phyloP scores from a whole-genome alignment of 805 yeast species.

The Jamesozyma gamospora region DNA sequence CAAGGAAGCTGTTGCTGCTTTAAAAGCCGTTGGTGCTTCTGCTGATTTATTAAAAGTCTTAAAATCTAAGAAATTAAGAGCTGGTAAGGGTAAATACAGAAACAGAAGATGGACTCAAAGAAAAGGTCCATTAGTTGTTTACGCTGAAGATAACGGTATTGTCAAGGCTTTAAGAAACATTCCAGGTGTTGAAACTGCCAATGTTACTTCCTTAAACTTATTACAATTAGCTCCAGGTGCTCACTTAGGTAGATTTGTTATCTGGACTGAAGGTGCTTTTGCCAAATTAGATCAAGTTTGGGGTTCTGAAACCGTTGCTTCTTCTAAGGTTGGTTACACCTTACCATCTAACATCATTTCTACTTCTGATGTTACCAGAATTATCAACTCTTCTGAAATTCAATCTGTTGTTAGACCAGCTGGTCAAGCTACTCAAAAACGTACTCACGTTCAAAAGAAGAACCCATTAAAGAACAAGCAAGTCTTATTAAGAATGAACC shows the following conservation, averaged over 20 bases:
- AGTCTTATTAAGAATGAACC: conserved; percentile 96
- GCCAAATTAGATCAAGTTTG: conserved; percentile 93
- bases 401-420: conserved; percentile 96
- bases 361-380: conserved; percentile 91
- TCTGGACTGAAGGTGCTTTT: conserved; percentile 99
- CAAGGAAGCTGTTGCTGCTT: conserved; percentile 96
- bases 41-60: conserved; percentile 95
- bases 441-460: conserved; percentile 94
- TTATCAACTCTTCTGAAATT: conserved; percentile 98
- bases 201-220: conserved; percentile 85
- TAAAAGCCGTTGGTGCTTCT: conserved; percentile 98
- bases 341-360: conserved; percentile 91
- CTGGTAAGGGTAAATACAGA: conserved; percentile 99
- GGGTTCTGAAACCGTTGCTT: conserved; percentile 83
- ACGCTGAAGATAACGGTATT: conserved; percentile 94
- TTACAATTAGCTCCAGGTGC: conserved; percentile 99
- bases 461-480: conserved; percentile 99
- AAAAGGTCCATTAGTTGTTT: conserved; percentile 98
- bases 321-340: conserved; percentile 79
- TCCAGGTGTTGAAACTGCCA: conserved; percentile 98
- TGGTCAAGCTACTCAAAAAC: conserved; percentile 88
- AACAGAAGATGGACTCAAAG: conserved; percentile 99
- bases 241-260: conserved; percentile 98
- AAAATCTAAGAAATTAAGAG: conserved; percentile 97
- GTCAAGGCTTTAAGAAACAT: conserved; percentile 98